Conservation (phyloP, 225 moss, liverwort and hornwort genomes). For the Polytrichum formosum region DNA sequence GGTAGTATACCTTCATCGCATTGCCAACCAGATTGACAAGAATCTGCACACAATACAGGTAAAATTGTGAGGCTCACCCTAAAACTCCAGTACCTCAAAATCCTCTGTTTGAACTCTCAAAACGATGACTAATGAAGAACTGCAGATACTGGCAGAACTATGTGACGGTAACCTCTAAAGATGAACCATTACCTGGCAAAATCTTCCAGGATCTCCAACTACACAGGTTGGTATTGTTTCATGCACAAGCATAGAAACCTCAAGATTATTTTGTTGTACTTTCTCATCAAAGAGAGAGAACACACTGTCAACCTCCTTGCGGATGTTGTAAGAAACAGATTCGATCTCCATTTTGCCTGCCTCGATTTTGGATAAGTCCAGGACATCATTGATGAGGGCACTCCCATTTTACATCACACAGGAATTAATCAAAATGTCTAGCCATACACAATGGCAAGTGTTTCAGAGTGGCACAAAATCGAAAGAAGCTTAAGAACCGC, state of each 20-base stretch:
- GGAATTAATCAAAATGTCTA: constrained; percentile 5
- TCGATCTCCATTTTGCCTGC: constrained; percentile 94
- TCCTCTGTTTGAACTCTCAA: too few relatives aligned
- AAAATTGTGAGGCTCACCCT: too few relatives aligned
- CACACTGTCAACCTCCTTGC: constrained; percentile 76
- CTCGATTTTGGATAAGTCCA: constrained; percentile 93
- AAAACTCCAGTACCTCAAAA: too few relatives aligned
- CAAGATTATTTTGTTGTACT: constrained; percentile 74
- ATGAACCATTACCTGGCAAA: constrained; percentile 64
- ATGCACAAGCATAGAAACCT: constrained; percentile 74
- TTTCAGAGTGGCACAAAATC: too few relatives aligned
- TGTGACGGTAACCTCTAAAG: too few relatives aligned
- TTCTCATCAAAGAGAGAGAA: constrained; percentile 84
- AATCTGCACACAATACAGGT: constrained; percentile 43
- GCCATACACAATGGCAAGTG: not conserved
- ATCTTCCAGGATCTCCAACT: constrained; percentile 80
- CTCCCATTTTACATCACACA: constrained; percentile 23
- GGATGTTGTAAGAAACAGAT: constrained; percentile 71
- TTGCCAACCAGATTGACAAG: constrained; percentile 83
- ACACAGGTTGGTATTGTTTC: constrained; percentile 68
- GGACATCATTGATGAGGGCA: constrained; percentile 87
- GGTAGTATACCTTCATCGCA: constrained; percentile 65
- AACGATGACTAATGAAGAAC: too few relatives aligned
- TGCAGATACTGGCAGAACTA: too few relatives aligned
- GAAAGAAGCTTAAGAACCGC: too few relatives aligned